Evolutionary conservation across 2,329 filamentous ascomycete species (phyloP).

Genomic region (Fusarium sp.): DNA sequence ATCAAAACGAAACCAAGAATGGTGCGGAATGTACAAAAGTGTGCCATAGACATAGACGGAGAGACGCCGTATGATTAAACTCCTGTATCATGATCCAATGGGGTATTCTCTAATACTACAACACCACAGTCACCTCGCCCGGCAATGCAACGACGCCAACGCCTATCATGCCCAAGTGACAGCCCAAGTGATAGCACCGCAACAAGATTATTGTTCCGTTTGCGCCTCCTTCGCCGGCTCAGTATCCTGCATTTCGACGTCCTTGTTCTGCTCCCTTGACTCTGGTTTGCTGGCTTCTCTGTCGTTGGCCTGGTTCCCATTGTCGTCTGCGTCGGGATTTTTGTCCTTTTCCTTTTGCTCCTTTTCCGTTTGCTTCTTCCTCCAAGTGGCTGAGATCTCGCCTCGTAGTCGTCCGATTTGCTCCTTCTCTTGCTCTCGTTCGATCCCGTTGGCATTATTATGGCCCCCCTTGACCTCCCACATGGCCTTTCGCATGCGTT

Average conservation of each 20-base stretch:
- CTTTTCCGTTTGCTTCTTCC: constrained; percentile 45
- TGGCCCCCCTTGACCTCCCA: constrained; percentile 59
- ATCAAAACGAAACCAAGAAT: neutral
- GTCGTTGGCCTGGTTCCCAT: constrained; percentile 57
- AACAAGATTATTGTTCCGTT: constrained; percentile 28
- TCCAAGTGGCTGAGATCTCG: constrained; percentile 52
- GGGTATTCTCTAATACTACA: constrained; percentile 46
- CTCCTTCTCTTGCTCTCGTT: constrained; percentile 43
- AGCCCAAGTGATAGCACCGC: constrained; percentile 23
- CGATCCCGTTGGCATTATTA: constrained; percentile 46
- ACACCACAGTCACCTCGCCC: constrained; percentile 30
- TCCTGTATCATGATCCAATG: constrained; percentile 37
- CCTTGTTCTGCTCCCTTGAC: constrained; percentile 35
- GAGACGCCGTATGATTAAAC: constrained; percentile 30
- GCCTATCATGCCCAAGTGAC: constrained; percentile 33
- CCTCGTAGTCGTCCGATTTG: constrained; percentile 39
- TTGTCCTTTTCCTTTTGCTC: constrained; percentile 45
- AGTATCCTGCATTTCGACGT: constrained; percentile 50
- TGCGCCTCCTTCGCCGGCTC: constrained; percentile 28
- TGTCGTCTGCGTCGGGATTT: constrained; percentile 55
- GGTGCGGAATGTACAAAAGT: constrained; percentile 21
- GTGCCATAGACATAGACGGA: constrained; percentile 34
- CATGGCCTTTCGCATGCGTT: constrained; percentile 69
- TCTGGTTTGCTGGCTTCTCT: constrained; percentile 13
- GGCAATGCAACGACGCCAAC: constrained; percentile 41